phyloP scores from a whole-genome alignment of 768 basidiomycete species.

The Chlorophyllum brunneum region DNA sequence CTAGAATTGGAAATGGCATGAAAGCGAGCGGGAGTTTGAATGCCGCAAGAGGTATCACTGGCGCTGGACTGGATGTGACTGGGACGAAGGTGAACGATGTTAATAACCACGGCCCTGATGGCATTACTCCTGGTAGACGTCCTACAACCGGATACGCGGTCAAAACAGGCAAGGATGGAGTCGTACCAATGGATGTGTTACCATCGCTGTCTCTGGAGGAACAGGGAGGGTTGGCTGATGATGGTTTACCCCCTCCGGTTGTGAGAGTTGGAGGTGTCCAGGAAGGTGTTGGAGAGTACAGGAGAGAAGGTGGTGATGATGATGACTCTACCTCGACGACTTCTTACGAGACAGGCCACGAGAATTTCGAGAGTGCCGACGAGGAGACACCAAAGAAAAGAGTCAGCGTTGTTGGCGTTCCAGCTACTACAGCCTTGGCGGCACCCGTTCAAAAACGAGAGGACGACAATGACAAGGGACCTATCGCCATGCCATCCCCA shows the following conservation, averaged over 20 bases:
- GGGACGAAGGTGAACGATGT: too few relatives aligned
- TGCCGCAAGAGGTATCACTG: too few relatives aligned
- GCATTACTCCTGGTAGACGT: not conserved
- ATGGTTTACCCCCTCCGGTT: not conserved
- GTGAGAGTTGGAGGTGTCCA: not conserved
- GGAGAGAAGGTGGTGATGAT: slow-evolving; percentile 21
- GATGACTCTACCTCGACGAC: slow-evolving; percentile 46
- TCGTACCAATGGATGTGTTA: not conserved
- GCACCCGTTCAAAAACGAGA: not conserved
- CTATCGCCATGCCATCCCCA: not conserved
- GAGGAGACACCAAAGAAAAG: slow-evolving; percentile 5
- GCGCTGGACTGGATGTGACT: too few relatives aligned
- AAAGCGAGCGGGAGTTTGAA: not conserved
- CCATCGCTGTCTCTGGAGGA: slow-evolving; percentile 2
- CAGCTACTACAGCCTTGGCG: slow-evolving; percentile 6
- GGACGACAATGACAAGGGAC: not conserved
- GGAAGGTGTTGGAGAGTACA: not conserved
- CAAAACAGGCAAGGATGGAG: not conserved
- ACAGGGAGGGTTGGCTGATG: too few relatives aligned
- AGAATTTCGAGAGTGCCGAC: slow-evolving; percentile 32
- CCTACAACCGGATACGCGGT: not conserved
- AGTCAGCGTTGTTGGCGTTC: not conserved
- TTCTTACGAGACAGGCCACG: slow-evolving; percentile 66
- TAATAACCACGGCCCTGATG: not conserved
- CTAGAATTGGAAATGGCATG: not conserved